Conservation (phyloP, 306 rosid genomes). For the Carpinus fangiana region DNA sequence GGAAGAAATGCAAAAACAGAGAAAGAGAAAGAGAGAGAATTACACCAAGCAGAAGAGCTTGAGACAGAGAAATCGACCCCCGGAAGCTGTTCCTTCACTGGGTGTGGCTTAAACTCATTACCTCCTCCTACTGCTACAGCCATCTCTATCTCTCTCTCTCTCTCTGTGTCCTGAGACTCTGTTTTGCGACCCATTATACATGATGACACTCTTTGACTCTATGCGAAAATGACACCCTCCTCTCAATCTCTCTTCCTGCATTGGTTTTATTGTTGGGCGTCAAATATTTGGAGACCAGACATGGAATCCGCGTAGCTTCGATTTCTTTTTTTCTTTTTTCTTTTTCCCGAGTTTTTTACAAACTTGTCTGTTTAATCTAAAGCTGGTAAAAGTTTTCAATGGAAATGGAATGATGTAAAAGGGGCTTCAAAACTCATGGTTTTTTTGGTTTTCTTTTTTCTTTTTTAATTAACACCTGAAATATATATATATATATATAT, state of each 20-base stretch:
- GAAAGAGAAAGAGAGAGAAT: not conserved
- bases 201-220: not conserved
- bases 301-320: not conserved
- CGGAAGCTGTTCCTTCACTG: slow-evolving; percentile 80
- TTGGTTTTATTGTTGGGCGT: not conserved
- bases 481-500: too few species aligned
- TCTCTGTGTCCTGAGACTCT: not conserved
- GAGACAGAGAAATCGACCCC: slow-evolving; percentile 70
- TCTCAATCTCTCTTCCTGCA: not conserved
- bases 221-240: not conserved
- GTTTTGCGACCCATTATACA: not conserved
- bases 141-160: not conserved
- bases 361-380: too few species aligned
- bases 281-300: slow-evolving; percentile 6
- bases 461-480: too few species aligned
- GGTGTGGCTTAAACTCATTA: slow-evolving; percentile 70
- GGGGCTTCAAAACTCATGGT: too few species aligned
- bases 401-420: too few species aligned
- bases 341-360: too few species aligned
- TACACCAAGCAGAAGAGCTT: slow-evolving; percentile 84
- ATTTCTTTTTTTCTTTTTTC: not conserved
- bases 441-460: too few species aligned
- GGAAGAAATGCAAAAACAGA: not conserved
- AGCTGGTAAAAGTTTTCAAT: too few species aligned
- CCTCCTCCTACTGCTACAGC: slow-evolving; percentile 22